Conservation (phyloP, 108 stramenopile genomes). For the Stephanodiscus minutulus region DNA sequence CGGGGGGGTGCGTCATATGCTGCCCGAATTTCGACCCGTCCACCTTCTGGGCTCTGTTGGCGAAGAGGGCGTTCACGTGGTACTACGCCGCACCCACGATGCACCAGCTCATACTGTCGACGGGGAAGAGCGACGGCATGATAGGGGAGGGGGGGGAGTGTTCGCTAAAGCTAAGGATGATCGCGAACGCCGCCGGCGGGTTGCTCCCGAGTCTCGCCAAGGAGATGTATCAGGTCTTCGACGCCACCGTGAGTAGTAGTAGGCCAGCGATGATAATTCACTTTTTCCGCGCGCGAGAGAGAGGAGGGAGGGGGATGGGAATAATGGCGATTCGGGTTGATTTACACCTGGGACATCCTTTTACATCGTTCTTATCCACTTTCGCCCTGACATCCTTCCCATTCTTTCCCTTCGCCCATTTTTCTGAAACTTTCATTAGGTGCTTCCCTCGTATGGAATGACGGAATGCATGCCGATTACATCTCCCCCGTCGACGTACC, state of each 20-base stretch:
- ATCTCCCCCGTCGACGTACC: slow-evolving; percentile 59
- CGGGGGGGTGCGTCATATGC: slow-evolving; percentile 64
- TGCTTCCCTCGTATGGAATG: slow-evolving; percentile 76
- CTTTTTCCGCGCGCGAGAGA: too few relatives aligned
- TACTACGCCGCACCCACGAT: slow-evolving; percentile 80
- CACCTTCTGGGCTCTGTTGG: slow-evolving; percentile 56
- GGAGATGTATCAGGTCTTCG: background rate
- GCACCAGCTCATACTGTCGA: slow-evolving; percentile 65
- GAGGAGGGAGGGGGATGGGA: too few relatives aligned
- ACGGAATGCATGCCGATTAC: slow-evolving; percentile 81
- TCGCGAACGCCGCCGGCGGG: slow-evolving; percentile 77
- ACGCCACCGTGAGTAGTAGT: background rate
- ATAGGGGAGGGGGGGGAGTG: background rate
- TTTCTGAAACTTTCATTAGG: too few relatives aligned
- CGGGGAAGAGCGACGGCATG: slow-evolving; percentile 13
- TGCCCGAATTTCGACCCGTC: slow-evolving; percentile 61
- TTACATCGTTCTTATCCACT: too few relatives aligned
- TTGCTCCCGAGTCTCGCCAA: slow-evolving; percentile 41
- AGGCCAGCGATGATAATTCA: background rate
- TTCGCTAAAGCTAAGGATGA: slow-evolving; percentile 46
- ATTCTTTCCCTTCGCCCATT: too few relatives aligned
- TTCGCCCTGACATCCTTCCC: too few relatives aligned
- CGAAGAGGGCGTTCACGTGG: slow-evolving; percentile 52
- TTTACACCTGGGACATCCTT: too few relatives aligned
- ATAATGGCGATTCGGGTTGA: too few relatives aligned